Percentiles rank a stretch among this genome's conserved stretches.
Evolutionary conservation across 1,284 basidiomycete species (phyloP).

Genomic region (Cutaneotrichosporon sp.): DNA sequence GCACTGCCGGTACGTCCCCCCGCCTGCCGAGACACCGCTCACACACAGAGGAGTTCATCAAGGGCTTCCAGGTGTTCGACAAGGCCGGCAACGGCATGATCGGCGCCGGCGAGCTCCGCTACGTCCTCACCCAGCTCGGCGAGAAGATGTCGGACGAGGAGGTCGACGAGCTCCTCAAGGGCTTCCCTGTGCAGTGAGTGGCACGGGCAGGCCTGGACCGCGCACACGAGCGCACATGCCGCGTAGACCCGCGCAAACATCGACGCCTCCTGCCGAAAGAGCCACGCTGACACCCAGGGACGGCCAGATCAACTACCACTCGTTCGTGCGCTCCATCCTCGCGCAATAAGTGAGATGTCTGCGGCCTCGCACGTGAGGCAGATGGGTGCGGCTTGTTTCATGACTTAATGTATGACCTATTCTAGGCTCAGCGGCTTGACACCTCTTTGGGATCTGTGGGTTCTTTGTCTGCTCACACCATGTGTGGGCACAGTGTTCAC

Average conservation of each 20-base stretch:
- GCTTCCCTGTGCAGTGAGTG: slow-evolving; percentile 55
- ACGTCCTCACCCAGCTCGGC: slow-evolving; percentile 92
- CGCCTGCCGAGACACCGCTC: not conserved
- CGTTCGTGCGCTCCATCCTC: slow-evolving; percentile 88
- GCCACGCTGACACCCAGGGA: slow-evolving; percentile 62
- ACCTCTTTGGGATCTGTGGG: no score
- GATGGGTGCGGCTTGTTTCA: slow-evolving; percentile 7
- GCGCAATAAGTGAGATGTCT: slow-evolving; percentile 63
- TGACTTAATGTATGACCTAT: slow-evolving; percentile 15
- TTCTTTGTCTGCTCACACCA: not conserved
- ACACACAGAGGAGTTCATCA: slow-evolving; percentile 91
- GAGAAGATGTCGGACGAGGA: slow-evolving; percentile 98
- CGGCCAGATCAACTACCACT: slow-evolving; percentile 97
- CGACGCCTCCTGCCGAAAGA: not conserved
- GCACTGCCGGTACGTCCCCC: slow-evolving; percentile 70
- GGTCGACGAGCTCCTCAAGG: slow-evolving; percentile 96
- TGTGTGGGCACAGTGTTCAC: not conserved
- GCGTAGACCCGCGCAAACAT: not conserved
- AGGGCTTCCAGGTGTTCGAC: slow-evolving; percentile 99
- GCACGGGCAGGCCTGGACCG: not conserved
- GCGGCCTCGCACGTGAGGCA: not conserved
- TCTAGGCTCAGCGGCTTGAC: no score
- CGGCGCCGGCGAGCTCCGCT: slow-evolving; percentile 85
- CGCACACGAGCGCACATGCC: not conserved
- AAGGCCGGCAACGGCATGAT: slow-evolving; percentile 98